Base-by-base conservation (phyloP, 225 moss, liverwort and hornwort species). In the Physcomitrellopsis africana region DNA sequence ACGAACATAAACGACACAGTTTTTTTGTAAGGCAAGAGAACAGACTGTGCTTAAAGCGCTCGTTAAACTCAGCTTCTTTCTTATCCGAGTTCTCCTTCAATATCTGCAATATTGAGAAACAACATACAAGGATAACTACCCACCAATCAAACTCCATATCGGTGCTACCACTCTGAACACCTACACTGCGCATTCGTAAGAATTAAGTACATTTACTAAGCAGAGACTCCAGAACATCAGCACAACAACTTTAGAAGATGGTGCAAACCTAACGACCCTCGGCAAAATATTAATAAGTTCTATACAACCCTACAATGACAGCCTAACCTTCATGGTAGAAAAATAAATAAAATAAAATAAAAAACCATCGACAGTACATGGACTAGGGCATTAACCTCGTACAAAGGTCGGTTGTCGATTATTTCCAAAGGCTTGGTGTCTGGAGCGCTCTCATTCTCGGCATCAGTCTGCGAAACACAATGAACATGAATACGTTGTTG, bases 51-150 rank as follows among this genome's bases (percentile, higher is more conserved):
- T 99, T 99, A 76, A 95, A 89, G 74, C 93, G 95, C 54, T 99
- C 99, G 86, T 83, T 88, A 60, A 99, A 93, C 79, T 99, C 99
- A 8, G 89, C 89, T 70, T 99, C 99, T 79, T 95, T 99, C 71
- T 89, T 95, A 77, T 95, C 95, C 72, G 84, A 85, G 63, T 99
- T 99, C 29, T 99, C 95, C 87, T 92, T 99, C 89, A 99, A 75
- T 78, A 99, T 92, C 95, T 95, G 89, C 69, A 80, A 42, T 57
- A 75, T 37, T 37, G 32, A 37, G 32, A 37, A 37, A 4, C 32
- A 37, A 37, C 32, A 37, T 37, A 37, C 32, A 37, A 37, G 32
- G 32, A 37, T 4, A 37, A 4, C 32, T 37, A 37, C 32, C 32
- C 32, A 37, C 4, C 32, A 37, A 37, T 7, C 4, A 37, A 37